A percentile compares a stretch with the other conserved stretches of the same genome.
These are phyloP conservation scores for Amanita rimosa DNA, from an alignment of 768 basidiomycete species.

Conservation along the genomic window DNA sequence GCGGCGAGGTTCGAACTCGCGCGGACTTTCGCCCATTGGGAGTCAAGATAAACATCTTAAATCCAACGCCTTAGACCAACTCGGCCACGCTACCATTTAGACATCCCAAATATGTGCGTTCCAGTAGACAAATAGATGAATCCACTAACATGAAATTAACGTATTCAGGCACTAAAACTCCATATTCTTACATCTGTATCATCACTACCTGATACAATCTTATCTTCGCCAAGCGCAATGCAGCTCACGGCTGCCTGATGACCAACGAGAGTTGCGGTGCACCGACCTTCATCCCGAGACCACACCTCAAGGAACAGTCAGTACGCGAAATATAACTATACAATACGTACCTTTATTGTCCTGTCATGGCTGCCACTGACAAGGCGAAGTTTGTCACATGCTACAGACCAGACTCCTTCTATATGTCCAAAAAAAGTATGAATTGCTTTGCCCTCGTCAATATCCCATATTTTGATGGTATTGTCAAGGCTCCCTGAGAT, in stretches of 20 bases:
- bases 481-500: constrained; percentile 91
- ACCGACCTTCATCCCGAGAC: constrained; percentile 83
- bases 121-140: too few species aligned
- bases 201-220: constrained; percentile 94
- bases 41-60: constrained; percentile 66
- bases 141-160: too few species aligned
- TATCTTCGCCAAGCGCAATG: constrained; percentile 84
- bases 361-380: constrained; percentile 93
- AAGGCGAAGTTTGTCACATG: constrained; percentile 82
- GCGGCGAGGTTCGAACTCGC: constrained; percentile 90
- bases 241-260: constrained; percentile 93
- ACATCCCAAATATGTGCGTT: too few species aligned
- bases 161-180: constrained; percentile 37
- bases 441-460: constrained; percentile 68
- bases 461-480: constrained; percentile 93
- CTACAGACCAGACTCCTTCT: constrained; percentile 96
- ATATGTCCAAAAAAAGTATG: constrained; percentile 94
- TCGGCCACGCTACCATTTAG: constrained; percentile 59
- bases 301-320: constrained; percentile 54
- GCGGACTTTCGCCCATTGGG: constrained; percentile 78
- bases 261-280: constrained; percentile 83
- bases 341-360: constrained; percentile 77
- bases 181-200: constrained; percentile 84
- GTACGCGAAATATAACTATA: constrained; percentile 6
- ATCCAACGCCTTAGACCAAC: constrained; percentile 90